Evolutionary conservation across 2,329 filamentous ascomycete genomes (phyloP), one percentile per base, ranked within the genome.

Genomic region (Hypoxylon sp.): DNA sequence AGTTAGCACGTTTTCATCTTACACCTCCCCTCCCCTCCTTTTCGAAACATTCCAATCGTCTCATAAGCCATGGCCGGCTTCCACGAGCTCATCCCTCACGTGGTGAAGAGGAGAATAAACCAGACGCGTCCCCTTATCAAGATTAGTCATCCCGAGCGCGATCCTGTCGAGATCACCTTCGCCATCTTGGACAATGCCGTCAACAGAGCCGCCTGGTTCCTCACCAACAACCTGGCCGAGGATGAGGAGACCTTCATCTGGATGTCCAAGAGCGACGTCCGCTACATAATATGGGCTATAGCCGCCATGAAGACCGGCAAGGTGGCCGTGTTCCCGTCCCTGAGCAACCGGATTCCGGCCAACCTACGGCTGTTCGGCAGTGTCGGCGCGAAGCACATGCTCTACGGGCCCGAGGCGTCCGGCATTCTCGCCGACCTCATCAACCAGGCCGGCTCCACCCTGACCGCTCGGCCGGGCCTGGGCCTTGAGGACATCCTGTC

Each of bases 141-240:
- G 17, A 59, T 61, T 33, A 46, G 50, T 48, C 55, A 58, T 50
- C 61, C 61, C 24, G 55, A 64, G n/a, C 58, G 52, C 40, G 51
- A 58, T 41, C 31, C 61, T 24, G 53, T 62, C 38, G 51, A 58
- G 5, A 42, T 65, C 3, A 65, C 56, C 17, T 63, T 59, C 23
- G 57, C 55, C 13, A 13, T 48, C 9, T 35, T 65, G 18, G 55
- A 65, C 35, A 63, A 64, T 64, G 65, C 63, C 18, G 63, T 67
- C 2, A 69, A 70, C 18, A 61, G 62, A 49, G 67, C 63, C 15
- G 66, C 67, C n/a, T 67, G 67, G 67, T 65, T 70, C 37, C 63
- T 70, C 40, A 47, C 37, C 26, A 23, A 55, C 31, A 58, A 57
- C 43, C 48, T 69, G 2, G 35, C 31, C 5, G 40, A 27, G 6